phyloP scores from a whole-genome alignment of 805 yeast species.

The Saccharomyces cerevisiae region DNA sequence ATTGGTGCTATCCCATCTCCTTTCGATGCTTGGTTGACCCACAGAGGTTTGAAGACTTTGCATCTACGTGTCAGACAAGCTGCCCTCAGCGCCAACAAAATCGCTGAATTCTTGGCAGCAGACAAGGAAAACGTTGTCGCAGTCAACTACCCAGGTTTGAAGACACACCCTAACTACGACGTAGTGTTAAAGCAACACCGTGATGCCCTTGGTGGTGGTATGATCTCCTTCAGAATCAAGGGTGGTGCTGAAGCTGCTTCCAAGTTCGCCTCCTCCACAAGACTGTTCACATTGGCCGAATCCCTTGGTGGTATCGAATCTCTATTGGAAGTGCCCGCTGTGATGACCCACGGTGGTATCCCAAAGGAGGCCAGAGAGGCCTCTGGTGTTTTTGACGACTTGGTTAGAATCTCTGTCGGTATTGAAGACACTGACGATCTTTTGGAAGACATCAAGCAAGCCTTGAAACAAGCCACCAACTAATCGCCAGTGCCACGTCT shows the following conservation, averaged over 20 bases:
- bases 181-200: conserved; percentile 71
- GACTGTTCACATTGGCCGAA: conserved; percentile 78
- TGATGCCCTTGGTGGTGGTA: conserved; percentile 83
- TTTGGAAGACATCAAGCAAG: conserved; percentile 61
- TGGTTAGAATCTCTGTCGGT: conserved; percentile 78
- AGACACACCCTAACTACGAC: conserved; percentile 51
- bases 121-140: conserved; percentile 44
- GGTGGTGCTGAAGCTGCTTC: conserved; percentile 78
- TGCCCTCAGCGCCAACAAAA: conserved; percentile 52
- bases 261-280: conserved; percentile 62
- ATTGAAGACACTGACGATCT: conserved; percentile 77
- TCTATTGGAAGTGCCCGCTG: conserved; percentile 78
- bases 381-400: conserved; percentile 73
- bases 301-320: conserved; percentile 88
- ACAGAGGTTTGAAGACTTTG: conserved; percentile 82
- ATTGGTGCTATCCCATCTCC: conserved; percentile 86
- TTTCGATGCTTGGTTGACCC: conserved; percentile 88
- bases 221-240: conserved; percentile 76
- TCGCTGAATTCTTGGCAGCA: conserved; percentile 53
- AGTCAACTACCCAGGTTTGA: conserved; percentile 81
- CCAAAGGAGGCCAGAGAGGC: conserved; percentile 70
- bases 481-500: background rate
- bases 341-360: conserved; percentile 89
- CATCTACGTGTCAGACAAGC: conserved; percentile 74
- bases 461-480: conserved; percentile 39